A percentile compares a stretch with the other conserved stretches of the same genome.
phyloP scores from a whole-genome alignment of 306 rosid genomes.

The Glycine latifolia region DNA sequence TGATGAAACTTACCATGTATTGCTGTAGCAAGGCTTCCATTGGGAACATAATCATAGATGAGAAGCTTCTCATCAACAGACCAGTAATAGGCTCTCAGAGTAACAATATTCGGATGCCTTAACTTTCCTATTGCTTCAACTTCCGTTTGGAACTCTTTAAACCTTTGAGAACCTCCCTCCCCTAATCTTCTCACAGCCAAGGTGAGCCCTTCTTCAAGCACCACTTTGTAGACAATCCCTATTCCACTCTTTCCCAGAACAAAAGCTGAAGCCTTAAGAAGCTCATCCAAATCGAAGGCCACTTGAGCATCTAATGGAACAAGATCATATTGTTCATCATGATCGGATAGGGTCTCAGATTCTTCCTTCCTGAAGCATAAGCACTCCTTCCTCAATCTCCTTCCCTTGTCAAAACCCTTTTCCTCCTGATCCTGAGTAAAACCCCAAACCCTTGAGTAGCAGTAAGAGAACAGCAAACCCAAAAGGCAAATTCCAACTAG shows the following conservation, averaged over 20 bases:
- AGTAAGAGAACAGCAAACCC: constrained; percentile 73
- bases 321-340: constrained; percentile 71
- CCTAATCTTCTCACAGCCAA: constrained; percentile 85
- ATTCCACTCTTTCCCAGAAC: constrained; percentile 83
- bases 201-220: constrained; percentile 72
- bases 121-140: constrained; percentile 84
- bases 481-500: constrained; percentile 73
- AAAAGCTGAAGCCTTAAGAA: constrained; percentile 86
- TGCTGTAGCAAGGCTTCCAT: constrained; percentile 75
- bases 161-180: constrained; percentile 90
- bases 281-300: constrained; percentile 80
- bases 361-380: constrained; percentile 71
- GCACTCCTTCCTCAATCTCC: constrained; percentile 58
- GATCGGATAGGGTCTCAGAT: constrained; percentile 68
- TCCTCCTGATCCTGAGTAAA: constrained; percentile 54
- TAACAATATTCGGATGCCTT: constrained; percentile 76
- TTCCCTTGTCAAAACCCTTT: constrained; percentile 50
- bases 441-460: constrained; percentile 64
- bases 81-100: constrained; percentile 83
- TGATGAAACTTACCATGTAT: constrained; percentile 63
- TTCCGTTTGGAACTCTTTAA: constrained; percentile 82
- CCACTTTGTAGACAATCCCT: constrained; percentile 84
- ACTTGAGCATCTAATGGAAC: constrained; percentile 71
- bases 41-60: constrained; percentile 71
- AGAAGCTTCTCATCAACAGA: constrained; percentile 89